phyloP scores from a whole-genome alignment of 805 yeast species.

The Pichia membranifaciens region DNA sequence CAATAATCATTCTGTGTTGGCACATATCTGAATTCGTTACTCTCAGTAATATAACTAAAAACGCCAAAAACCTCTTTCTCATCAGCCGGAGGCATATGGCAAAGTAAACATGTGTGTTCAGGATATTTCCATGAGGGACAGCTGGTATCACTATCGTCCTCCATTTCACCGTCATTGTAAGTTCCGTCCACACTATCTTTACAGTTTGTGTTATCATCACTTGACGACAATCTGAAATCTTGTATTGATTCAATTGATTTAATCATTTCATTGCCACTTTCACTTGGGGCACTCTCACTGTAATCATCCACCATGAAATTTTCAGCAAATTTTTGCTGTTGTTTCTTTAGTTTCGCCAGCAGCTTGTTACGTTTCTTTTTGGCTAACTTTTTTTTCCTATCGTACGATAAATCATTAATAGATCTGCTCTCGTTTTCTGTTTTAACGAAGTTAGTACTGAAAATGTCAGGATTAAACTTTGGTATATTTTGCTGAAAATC shows the following conservation, averaged over 20 bases:
- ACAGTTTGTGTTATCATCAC: slow-evolving; percentile 8
- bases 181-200: slow-evolving; percentile 23
- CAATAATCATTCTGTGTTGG: slow-evolving; percentile 58
- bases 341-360: slow-evolving; percentile 72
- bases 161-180: slow-evolving; percentile 19
- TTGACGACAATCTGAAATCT: slow-evolving; percentile 2
- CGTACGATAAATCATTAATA: slow-evolving; percentile 36
- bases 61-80: slow-evolving; percentile 69
- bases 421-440: slow-evolving; percentile 9
- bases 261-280: slow-evolving; percentile 23
- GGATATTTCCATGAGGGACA: slow-evolving; percentile 63
- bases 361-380: slow-evolving; percentile 63
- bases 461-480: slow-evolving; percentile 13
- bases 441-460: slow-evolving; percentile 4
- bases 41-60: slow-evolving; percentile 53
- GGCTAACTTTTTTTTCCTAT: slow-evolving; percentile 62
- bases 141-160: slow-evolving; percentile 15
- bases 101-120: slow-evolving; percentile 68
- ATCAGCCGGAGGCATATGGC: slow-evolving; percentile 63
- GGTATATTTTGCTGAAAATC: slow-evolving; percentile 4
- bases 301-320: slow-evolving; percentile 37
- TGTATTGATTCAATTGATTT: slow-evolving; percentile 22
- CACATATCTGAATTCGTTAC: slow-evolving; percentile 55
- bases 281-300: slow-evolving; percentile 12
- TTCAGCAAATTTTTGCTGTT: slow-evolving; percentile 70